Percentiles rank a stretch among this genome's conserved stretches.
Conservation (phyloP, 768 basidiomycete species). For the Naganishia vaughanmartiniae region DNA sequence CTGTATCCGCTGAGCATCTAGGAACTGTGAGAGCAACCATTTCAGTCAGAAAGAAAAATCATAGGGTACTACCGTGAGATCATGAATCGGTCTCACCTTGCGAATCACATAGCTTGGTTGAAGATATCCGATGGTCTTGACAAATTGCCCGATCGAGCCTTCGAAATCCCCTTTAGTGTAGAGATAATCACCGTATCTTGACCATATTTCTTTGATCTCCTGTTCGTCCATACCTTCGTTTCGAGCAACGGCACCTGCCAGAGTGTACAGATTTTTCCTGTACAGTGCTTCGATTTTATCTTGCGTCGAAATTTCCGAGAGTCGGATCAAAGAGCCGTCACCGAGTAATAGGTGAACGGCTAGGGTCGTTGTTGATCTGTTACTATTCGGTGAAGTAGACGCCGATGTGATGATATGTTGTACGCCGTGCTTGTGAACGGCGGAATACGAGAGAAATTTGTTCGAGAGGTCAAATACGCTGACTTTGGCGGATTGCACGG, state of each 20-base stretch:
- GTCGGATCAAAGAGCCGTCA: constrained; percentile 59
- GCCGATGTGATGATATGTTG: constrained; percentile 73
- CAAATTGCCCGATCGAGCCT: constrained; percentile 84
- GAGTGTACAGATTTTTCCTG: constrained; percentile 66
- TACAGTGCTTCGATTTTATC: constrained; percentile 85
- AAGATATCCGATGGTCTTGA: constrained; percentile 81
- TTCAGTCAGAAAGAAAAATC: constrained; percentile 16
- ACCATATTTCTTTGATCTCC: constrained; percentile 81
- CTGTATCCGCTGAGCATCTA: constrained; percentile 92
- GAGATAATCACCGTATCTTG: constrained; percentile 84
- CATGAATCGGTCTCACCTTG: constrained; percentile 61
- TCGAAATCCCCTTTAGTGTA: constrained; percentile 90
- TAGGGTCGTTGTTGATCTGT: constrained; percentile 60
- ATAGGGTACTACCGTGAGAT: neutral
- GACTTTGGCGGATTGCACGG: constrained; percentile 60
- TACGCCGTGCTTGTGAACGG: constrained; percentile 77
- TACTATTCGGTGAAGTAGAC: neutral
- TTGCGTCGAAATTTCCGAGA: constrained; percentile 75
- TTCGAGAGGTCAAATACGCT: constrained; percentile 88
- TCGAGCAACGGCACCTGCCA: constrained; percentile 79
- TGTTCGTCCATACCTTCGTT: constrained; percentile 70
- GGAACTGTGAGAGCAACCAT: constrained; percentile 62
- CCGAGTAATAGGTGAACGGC: constrained; percentile 37
- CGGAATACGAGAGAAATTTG: constrained; percentile 80
- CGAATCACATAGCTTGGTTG: constrained; percentile 95